phyloP scores from a whole-genome alignment of 2,329 filamentous ascomycete genomes.

The Ophiosphaerella korrae region DNA sequence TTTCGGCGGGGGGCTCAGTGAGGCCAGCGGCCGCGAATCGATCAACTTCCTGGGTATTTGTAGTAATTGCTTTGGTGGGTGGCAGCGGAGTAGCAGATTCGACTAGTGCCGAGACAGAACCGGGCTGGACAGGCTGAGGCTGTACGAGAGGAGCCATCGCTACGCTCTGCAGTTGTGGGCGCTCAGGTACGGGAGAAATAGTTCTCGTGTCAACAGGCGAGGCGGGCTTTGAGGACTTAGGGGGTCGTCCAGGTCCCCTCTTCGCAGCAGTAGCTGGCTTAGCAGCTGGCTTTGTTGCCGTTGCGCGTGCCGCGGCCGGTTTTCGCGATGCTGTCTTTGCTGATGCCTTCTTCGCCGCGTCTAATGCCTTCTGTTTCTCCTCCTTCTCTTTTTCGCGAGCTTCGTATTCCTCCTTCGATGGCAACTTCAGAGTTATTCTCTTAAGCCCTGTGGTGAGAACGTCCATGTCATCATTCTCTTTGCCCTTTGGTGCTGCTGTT shows the following conservation, averaged over 20 bases:
- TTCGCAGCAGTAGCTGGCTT: constrained; percentile 27
- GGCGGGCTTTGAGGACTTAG: constrained; percentile 30
- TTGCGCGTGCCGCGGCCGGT: constrained; percentile 23
- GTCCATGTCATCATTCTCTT: constrained; percentile 51
- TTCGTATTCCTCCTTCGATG: constrained; percentile 62
- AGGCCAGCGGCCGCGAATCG: constrained; percentile 25
- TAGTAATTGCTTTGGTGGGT: background rate
- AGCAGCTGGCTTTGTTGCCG: constrained; percentile 16
- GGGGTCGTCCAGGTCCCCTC: constrained; percentile 28
- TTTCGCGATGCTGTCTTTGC: constrained; percentile 29
- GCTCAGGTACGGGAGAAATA: constrained; percentile 46
- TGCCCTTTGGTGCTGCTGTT: constrained; percentile 21
- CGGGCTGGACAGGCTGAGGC: constrained; percentile 32
- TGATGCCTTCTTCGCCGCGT: constrained; percentile 40
- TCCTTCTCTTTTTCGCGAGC: constrained; percentile 55
- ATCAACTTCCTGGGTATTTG: constrained; percentile 2
- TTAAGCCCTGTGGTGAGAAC: constrained; percentile 59
- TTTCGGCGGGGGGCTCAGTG: constrained; percentile 36
- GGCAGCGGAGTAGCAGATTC: constrained; percentile 1
- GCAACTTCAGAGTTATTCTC: constrained; percentile 64
- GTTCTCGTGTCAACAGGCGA: constrained; percentile 43
- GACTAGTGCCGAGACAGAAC: constrained; percentile 10
- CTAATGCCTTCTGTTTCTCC: constrained; percentile 45
- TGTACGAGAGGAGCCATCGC: constrained; percentile 31
- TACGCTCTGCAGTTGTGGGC: constrained; percentile 26